Evolutionary conservation across 2,329 filamentous ascomycete species (phyloP), one percentile per base, ranked within the genome.

Genomic region (Phoma sp.): DNA sequence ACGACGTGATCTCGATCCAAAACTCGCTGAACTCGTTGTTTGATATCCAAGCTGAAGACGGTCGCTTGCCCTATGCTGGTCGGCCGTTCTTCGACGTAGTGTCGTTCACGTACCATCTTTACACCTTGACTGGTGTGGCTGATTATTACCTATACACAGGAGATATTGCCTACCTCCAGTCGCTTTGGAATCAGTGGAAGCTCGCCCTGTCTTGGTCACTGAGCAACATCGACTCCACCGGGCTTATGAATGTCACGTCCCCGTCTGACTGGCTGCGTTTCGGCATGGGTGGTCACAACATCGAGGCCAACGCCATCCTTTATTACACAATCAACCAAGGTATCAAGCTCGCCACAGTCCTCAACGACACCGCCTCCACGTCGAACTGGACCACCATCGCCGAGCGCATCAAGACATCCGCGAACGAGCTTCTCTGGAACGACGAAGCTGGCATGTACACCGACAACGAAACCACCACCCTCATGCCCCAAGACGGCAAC

Each of bases 71-170:
- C 0, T 84, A 83, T 56, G 82, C 80, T 4, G 81, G 82, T 1
- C 70, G 73, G 8, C 81, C 81, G 0, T 78, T 80, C 51, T 67
- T 60, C 6, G 57, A 68, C 5, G 62, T 69, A 1, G 69, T 75
- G 33, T 81, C 78, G 10, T 82, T 81, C 57, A 86, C 84, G 0
- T 87, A 87, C 59, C 84, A 87, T 58, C 64, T 82, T 0, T 81
- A 82, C 60, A 79, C 74, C 2, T 58, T 83, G 33, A 77, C 81
- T 22, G 80, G 77, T 9, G 69, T 80, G 0, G 73, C 76, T 1
- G 77, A 81, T 56, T 77, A 80, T 53, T 80, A 79, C 52, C 66
- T 75, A 1, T 80, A 76, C 55, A 77, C 77, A 57, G 75, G 75
- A 1, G 73, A 81, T 32, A 59, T 74, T 2, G 51, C 61, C 0